Percentiles rank a stretch among this genome's conserved stretches.
These are phyloP conservation scores for Yarrowia divulgata DNA, from an alignment of 805 yeast species.

Conservation along the genomic window DNA sequence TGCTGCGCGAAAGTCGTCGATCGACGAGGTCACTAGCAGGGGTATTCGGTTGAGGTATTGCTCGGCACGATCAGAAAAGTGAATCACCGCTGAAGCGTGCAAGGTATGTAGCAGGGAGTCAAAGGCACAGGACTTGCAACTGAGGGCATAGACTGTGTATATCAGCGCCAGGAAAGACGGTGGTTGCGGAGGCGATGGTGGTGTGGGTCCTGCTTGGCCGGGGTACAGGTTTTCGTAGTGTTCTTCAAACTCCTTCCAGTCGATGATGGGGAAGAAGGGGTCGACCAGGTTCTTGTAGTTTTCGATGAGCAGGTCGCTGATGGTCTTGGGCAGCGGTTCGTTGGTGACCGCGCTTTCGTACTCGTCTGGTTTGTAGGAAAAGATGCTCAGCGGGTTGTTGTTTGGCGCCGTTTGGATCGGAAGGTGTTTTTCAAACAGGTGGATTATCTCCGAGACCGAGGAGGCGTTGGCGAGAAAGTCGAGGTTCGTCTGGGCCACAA, in stretches of 20 bases:
- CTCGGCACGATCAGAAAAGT: slow-evolving; percentile 22
- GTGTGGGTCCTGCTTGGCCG: slow-evolving; percentile 11
- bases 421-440: slow-evolving; percentile 16
- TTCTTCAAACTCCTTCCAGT: slow-evolving; percentile 33
- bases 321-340: slow-evolving; percentile 19
- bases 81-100: slow-evolving; percentile 19
- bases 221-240: slow-evolving; percentile 31
- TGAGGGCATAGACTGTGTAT: slow-evolving; percentile 23
- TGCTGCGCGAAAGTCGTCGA: slow-evolving; percentile 20
- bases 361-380: slow-evolving; percentile 20
- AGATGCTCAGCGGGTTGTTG: slow-evolving; percentile 24
- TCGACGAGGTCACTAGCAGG: slow-evolving; percentile 10
- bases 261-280: slow-evolving; percentile 29
- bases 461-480: slow-evolving; percentile 9
- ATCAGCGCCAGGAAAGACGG: slow-evolving; percentile 18
- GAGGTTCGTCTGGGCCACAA: background rate
- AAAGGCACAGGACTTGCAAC: slow-evolving; percentile 30
- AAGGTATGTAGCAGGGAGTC: slow-evolving; percentile 15
- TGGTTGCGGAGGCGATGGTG: slow-evolving; percentile 11
- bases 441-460: background rate
- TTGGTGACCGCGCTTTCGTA: slow-evolving; percentile 4
- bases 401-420: slow-evolving; percentile 10
- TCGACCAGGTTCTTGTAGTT: slow-evolving; percentile 11
- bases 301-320: slow-evolving; percentile 19
- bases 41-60: slow-evolving; percentile 29